Percentiles rank a stretch among this genome's conserved stretches.
These are phyloP conservation scores for Trichomonas gallinae DNA, from an alignment of 208 protist species.

Conservation along the genomic window DNA sequence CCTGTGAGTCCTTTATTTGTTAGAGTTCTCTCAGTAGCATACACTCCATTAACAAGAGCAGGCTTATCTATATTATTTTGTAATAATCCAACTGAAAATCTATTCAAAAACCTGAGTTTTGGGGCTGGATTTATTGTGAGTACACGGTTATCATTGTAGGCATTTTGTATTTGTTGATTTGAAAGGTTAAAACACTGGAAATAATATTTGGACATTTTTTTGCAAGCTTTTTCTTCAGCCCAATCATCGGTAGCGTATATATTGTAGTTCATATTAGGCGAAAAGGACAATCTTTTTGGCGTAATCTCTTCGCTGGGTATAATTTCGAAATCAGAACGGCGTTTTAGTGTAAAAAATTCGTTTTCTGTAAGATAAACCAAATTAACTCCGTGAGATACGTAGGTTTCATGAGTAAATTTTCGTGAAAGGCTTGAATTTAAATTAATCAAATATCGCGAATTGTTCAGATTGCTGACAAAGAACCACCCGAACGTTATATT, in stretches of 20 bases:
- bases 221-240: not conserved
- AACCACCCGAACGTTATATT: too few species aligned
- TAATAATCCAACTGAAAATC: not conserved
- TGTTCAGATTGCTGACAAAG: too few species aligned
- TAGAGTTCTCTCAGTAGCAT: not conserved
- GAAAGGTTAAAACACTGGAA: not conserved
- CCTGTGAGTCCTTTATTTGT: not conserved
- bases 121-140: not conserved
- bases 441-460: too few species aligned
- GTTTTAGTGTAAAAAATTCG: not conserved
- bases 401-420: not conserved
- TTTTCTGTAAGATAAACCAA: not conserved
- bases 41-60: not conserved
- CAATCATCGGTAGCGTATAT: not conserved
- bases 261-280: not conserved
- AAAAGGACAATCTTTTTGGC: not conserved
- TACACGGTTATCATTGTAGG: not conserved
- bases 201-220: not conserved
- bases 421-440: not conserved
- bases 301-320: not conserved
- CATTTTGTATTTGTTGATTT: not conserved
- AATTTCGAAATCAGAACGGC: not conserved
- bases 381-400: not conserved
- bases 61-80: not conserved
- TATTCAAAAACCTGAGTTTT: not conserved